Percentiles rank a stretch among this genome's conserved stretches.
Conservation (phyloP, 176 grass and related monocot genomes). For the Eragrostis nindensis region DNA sequence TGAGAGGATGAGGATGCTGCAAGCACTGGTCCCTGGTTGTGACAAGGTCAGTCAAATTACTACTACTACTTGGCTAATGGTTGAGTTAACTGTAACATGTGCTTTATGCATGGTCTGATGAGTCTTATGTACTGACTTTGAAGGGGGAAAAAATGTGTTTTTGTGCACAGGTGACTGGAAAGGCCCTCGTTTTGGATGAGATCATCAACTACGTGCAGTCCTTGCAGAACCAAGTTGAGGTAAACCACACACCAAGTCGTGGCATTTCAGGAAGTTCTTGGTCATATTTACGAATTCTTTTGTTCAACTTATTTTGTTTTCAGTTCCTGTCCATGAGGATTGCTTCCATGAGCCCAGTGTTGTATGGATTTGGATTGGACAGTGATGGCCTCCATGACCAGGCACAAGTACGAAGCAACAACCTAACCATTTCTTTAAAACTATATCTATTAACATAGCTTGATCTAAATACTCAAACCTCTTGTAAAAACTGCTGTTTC, state of each 20-base stretch:
- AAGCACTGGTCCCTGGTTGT: slow-evolving; percentile 89
- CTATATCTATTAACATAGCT: neutral
- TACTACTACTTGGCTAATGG: slow-evolving; percentile 11
- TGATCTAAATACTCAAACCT: slow-evolving; percentile 18
- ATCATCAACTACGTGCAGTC: slow-evolving; percentile 96
- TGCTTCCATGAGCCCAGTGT: slow-evolving; percentile 70
- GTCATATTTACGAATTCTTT: neutral
- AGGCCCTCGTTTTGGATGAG: slow-evolving; percentile 89
- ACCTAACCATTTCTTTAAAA: neutral
- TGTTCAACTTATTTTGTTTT: slow-evolving; percentile 15
- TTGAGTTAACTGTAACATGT: slow-evolving; percentile 15
- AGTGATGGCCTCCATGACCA: slow-evolving; percentile 49
- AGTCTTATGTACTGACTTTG: slow-evolving; percentile 25
- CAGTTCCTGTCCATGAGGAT: slow-evolving; percentile 99
- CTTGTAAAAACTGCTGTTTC: slow-evolving; percentile 15
- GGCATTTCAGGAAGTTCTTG: slow-evolving; percentile 7
- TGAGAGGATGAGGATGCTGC: slow-evolving; percentile 94
- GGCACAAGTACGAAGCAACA: slow-evolving; percentile 48
- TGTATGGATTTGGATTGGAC: slow-evolving; percentile 69
- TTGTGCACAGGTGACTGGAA: slow-evolving; percentile 74
- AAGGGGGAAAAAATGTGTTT: slow-evolving; percentile 33
- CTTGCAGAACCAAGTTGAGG: slow-evolving; percentile 96
- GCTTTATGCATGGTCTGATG: neutral
- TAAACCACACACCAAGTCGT: slow-evolving; percentile 33
- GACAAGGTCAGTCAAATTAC: slow-evolving; percentile 73